phyloP scores from a whole-genome alignment of 306 rosid species.

The Hippophae gyantsensis region DNA sequence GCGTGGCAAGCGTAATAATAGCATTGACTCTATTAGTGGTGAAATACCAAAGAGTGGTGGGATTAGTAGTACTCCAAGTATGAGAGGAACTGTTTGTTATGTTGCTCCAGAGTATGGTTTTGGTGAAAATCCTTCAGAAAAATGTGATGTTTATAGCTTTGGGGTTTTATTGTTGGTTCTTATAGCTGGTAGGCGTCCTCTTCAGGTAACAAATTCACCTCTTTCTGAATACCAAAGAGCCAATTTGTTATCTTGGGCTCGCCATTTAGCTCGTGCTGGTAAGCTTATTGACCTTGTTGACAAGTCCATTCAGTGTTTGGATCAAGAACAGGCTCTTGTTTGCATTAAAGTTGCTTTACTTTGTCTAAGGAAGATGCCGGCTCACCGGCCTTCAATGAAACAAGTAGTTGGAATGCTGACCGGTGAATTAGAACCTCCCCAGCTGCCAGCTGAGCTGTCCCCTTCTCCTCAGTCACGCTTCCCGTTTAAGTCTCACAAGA shows the following conservation, averaged over 20 bases:
- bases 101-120: constrained; percentile 85
- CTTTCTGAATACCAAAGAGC: constrained; percentile 72
- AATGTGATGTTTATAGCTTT: constrained; percentile 84
- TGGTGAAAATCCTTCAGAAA: constrained; percentile 71
- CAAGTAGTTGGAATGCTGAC: constrained; percentile 74
- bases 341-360: constrained; percentile 76
- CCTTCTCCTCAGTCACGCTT: constrained; percentile 66
- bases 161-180: constrained; percentile 76
- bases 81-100: constrained; percentile 93
- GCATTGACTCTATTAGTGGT: constrained; percentile 59
- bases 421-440: constrained; percentile 59
- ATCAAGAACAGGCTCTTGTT: constrained; percentile 60
- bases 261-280: constrained; percentile 72
- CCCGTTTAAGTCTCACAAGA: constrained; percentile 46
- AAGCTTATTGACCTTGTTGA: constrained; percentile 80
- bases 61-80: constrained; percentile 90
- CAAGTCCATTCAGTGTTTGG: constrained; percentile 47
- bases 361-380: constrained; percentile 71
- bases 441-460: constrained; percentile 62
- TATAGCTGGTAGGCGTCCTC: constrained; percentile 82
- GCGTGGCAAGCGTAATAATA: constrained; percentile 41
- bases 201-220: constrained; percentile 81
- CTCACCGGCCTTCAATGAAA: constrained; percentile 76
- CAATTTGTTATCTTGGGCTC: constrained; percentile 85
- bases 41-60: constrained; percentile 84